Evolutionary conservation across 1,139 yeast species (phyloP), one percentile per base, ranked within the genome.

Genomic region (Kurtzmaniella quercitrusa): DNA sequence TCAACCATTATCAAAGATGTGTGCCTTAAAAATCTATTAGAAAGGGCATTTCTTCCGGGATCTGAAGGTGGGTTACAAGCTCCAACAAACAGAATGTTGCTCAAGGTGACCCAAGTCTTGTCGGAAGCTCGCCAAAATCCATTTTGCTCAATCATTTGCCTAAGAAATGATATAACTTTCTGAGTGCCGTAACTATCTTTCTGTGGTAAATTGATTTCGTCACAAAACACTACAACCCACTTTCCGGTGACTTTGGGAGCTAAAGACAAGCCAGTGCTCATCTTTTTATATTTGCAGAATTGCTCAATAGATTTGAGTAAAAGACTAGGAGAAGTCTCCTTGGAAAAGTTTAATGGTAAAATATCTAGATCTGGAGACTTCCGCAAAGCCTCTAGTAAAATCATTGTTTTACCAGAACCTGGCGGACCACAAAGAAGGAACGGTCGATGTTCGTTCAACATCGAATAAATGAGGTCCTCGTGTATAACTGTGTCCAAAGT

Each of bases 371-470:
- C 68, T 0, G 82, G 75, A 0, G 84, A 71, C 43, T 71, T 73
- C 40, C 87, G 68, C 38, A 93, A 61, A 0, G 89, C 82, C 42
- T 84, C 81, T 50, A 87, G 74, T 22, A 93, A 63, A 0, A 93
- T 82, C 98, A 91, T 91, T 0, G 98, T 91, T 57, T 93, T 93
- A 48, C 98, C 98, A 0, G 96, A 85, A 2, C 98, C 98, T 0
- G 98, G 98, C 0, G 98, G 98, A 4, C 98, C 98, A 64, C 96
- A 89, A 28, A 93, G 68, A 26, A 93, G 68, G 19, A 88, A 60
- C 0, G 95, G 80, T 39, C 67, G 66, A 45, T 78, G 84, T 38
- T 80, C 79, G 33, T 71, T 68, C 34, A 91, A 56, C 5, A 87
- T 61, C 0, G 82, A 68, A 48, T 74, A 76, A 1, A 91, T 71